These are phyloP conservation scores for Hyphopichia burtonii DNA, from an alignment of 1,139 yeast species.

Conservation along the genomic window DNA sequence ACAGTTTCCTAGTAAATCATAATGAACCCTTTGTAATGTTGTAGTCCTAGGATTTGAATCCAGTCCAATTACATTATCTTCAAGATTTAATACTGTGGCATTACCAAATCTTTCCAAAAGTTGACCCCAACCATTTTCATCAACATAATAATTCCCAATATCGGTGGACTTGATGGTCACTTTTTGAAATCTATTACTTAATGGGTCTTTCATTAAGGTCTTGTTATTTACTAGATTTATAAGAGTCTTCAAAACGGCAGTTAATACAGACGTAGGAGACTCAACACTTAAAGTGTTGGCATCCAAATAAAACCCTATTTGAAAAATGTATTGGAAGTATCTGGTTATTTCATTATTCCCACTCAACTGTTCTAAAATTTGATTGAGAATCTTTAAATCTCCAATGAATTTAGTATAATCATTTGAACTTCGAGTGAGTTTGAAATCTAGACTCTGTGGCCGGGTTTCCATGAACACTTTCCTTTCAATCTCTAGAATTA, in stretches of 20 bases:
- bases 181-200: conserved; percentile 19
- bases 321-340: conserved; percentile 21
- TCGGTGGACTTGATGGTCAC: conserved; percentile 34
- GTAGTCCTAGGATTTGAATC: conserved; percentile 5
- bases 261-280: conserved; percentile 28
- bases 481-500: conserved; percentile 7
- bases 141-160: conserved; percentile 33
- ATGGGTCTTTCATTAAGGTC: conserved; percentile 4
- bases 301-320: conserved; percentile 24
- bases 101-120: conserved; percentile 25
- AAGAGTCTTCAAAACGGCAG: conserved; percentile 26
- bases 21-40: neutral
- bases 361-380: conserved; percentile 15
- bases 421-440: conserved; percentile 24
- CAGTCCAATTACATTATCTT: conserved; percentile 26
- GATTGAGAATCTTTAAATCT: conserved; percentile 23
- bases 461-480: conserved; percentile 19
- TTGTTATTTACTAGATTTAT: conserved; percentile 17
- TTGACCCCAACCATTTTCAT: conserved; percentile 28
- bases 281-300: conserved; percentile 26
- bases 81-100: conserved; percentile 23
- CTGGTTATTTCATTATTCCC: conserved; percentile 7
- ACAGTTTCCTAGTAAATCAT: conserved; percentile 22
- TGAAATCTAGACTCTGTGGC: conserved; percentile 26
- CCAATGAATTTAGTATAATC: conserved; percentile 29